phyloP scores from a whole-genome alignment of 352 stramenopile genomes.

The Salisapilia sapeloensis region DNA sequence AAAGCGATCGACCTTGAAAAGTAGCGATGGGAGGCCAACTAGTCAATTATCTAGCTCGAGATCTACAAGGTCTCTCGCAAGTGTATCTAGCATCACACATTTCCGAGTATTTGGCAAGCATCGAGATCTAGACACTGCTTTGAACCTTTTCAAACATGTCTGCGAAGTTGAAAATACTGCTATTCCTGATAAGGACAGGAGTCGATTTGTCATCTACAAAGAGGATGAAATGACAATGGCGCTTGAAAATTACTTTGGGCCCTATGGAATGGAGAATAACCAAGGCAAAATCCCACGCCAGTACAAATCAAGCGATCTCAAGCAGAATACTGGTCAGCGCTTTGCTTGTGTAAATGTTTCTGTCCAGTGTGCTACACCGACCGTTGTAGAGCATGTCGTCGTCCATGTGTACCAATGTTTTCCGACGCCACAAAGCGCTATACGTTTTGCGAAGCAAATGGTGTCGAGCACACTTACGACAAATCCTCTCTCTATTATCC shows the following conservation, averaged over 20 bases:
- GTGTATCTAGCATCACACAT: too few relatives aligned
- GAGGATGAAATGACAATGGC: conserved; percentile 71
- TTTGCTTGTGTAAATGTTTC: conserved; percentile 51
- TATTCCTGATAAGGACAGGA: conserved; percentile 15
- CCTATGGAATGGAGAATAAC: background rate
- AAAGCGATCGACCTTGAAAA: too few relatives aligned
- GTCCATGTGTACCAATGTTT: conserved; percentile 74
- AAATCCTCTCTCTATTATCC: conserved; percentile 36
- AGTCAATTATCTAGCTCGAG: too few relatives aligned
- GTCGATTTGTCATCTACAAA: conserved; percentile 60
- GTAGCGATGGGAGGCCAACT: too few relatives aligned
- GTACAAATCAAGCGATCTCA: conserved; percentile 26
- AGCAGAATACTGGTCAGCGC: conserved; percentile 39
- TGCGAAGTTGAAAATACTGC: conserved; percentile 28
- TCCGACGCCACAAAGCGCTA: conserved; percentile 54
- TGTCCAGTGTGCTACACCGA: conserved; percentile 7
- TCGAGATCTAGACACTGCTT: conserved; percentile 26
- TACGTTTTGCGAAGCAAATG: conserved; percentile 53
- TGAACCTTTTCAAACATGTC: conserved; percentile 51
- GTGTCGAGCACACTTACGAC: conserved; percentile 19
- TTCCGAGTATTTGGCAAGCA: conserved; percentile 71
- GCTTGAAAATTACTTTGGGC: conserved; percentile 55
- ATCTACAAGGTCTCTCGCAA: too few relatives aligned
- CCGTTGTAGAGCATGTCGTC: conserved; percentile 25
- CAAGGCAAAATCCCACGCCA: conserved; percentile 11